Evolutionary conservation across 2,329 filamentous ascomycete species (phyloP).

Genomic region (Stagonosporopsis rhizophila): DNA sequence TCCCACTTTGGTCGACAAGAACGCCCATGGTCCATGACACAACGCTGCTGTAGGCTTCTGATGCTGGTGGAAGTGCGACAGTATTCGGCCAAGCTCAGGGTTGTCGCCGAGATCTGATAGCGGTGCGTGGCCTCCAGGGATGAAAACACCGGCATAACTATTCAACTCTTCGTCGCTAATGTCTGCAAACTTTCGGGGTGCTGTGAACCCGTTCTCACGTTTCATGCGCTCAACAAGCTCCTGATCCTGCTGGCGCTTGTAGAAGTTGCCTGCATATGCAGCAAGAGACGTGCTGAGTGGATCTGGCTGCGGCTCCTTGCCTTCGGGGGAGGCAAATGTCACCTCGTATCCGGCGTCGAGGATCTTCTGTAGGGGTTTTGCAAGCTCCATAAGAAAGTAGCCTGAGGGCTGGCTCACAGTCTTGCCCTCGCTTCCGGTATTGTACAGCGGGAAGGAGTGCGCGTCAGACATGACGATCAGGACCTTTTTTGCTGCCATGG

Average conservation of each 20-base stretch:
- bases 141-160: slow-evolving; percentile 52
- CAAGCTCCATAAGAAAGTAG: slow-evolving; percentile 45
- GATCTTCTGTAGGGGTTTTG: slow-evolving; percentile 39
- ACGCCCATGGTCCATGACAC: slow-evolving; percentile 57
- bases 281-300: slow-evolving; percentile 52
- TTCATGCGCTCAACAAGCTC: slow-evolving; percentile 55
- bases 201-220: slow-evolving; percentile 53
- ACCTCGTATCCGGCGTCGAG: slow-evolving; percentile 50
- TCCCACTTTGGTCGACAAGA: slow-evolving; percentile 51
- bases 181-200: slow-evolving; percentile 48
- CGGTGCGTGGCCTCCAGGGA: slow-evolving; percentile 57
- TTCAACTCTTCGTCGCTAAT: slow-evolving; percentile 52
- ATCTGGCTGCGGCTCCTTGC: slow-evolving; percentile 52
- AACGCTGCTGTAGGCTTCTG: slow-evolving; percentile 55
- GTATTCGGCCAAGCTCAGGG: slow-evolving; percentile 52
- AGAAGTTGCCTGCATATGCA: slow-evolving; percentile 57
- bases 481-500: slow-evolving; percentile 48
- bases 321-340: slow-evolving; percentile 56
- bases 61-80: slow-evolving; percentile 51
- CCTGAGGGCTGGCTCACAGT: slow-evolving; percentile 38
- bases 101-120: slow-evolving; percentile 53
- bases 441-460: slow-evolving; percentile 44
- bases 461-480: slow-evolving; percentile 57
- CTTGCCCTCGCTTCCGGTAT: slow-evolving; percentile 33
- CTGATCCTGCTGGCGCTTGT: slow-evolving; percentile 52